Evolutionary conservation across 306 rosid genomes (phyloP).

Genomic region (Purshia tridentata): DNA sequence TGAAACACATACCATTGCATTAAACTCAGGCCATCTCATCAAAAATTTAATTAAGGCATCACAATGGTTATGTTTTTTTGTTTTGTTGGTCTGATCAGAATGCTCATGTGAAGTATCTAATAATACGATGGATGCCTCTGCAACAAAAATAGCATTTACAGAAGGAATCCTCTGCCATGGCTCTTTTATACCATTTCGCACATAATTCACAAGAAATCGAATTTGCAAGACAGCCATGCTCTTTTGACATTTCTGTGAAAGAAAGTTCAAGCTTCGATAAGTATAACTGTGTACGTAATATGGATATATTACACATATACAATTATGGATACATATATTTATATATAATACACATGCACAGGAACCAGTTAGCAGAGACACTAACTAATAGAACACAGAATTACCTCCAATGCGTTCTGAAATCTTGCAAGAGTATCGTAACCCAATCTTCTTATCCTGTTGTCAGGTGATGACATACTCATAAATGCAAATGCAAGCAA

Average conservation of each 20-base stretch:
- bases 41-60: slow-evolving; percentile 56
- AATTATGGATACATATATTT: neutral
- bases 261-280: slow-evolving; percentile 18
- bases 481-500: slow-evolving; percentile 84
- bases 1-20: slow-evolving; percentile 53
- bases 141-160: slow-evolving; percentile 69
- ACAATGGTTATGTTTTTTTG: no score
- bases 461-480: slow-evolving; percentile 75
- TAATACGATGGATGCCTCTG: slow-evolving; percentile 79
- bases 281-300: no score
- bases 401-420: slow-evolving; percentile 67
- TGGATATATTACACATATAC: no score
- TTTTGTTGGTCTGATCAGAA: no score
- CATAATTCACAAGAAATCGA: slow-evolving; percentile 58
- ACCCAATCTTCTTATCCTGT: slow-evolving; percentile 69
- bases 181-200: slow-evolving; percentile 79
- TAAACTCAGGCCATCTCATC: slow-evolving; percentile 55
- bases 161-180: slow-evolving; percentile 85
- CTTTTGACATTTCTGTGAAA: slow-evolving; percentile 69
- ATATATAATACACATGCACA: neutral
- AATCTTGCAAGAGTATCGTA: slow-evolving; percentile 56
- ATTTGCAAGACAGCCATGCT: slow-evolving; percentile 67
- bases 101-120: slow-evolving; percentile 84
- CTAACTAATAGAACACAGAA: neutral
- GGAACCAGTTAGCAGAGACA: neutral